A percentile compares a stretch with the other conserved stretches of the same genome.
Evolutionary conservation across 176 grass and related monocot genomes (phyloP).

Genomic region (Olyra latifolia): DNA sequence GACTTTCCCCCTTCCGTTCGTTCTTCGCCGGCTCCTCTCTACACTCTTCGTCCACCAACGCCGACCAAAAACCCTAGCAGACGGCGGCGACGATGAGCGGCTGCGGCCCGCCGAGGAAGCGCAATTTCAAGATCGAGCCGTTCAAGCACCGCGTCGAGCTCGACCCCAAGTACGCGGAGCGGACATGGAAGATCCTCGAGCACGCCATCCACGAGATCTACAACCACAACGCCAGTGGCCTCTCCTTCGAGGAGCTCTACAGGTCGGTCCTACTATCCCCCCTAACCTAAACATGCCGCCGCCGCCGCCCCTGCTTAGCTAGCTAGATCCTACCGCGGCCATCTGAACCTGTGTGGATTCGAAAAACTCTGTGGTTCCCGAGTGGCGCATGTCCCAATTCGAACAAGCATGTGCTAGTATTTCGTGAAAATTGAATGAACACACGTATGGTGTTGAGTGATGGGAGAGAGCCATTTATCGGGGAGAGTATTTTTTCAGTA

Average conservation of each 20-base stretch:
- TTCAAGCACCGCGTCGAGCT: slow-evolving; percentile 94
- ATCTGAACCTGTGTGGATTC: slow-evolving; percentile 3
- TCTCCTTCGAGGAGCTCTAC: slow-evolving; percentile 96
- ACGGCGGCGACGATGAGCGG: slow-evolving; percentile 50
- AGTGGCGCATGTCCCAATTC: not conserved
- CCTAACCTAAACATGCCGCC: not conserved
- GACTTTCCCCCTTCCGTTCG: not conserved
- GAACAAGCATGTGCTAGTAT: not conserved
- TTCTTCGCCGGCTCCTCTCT: not conserved
- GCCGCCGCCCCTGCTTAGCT: not conserved
- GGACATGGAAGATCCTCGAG: slow-evolving; percentile 87
- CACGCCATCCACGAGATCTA: slow-evolving; percentile 98
- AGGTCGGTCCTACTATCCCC: slow-evolving; percentile 33
- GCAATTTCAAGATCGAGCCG: slow-evolving; percentile 91
- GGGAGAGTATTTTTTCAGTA: not conserved
- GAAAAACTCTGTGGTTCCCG: not conserved
- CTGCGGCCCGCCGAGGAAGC: slow-evolving; percentile 59
- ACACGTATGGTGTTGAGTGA: not conserved
- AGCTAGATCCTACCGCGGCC: slow-evolving; percentile 7
- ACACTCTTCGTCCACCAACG: slow-evolving; percentile 19
- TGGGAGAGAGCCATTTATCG: not conserved
- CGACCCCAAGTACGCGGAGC: slow-evolving; percentile 96
- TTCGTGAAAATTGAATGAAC: not conserved
- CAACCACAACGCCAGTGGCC: slow-evolving; percentile 95
- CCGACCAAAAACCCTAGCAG: slow-evolving; percentile 27